phyloP scores from a whole-genome alignment of 441 rosid species.

The Sinapis alba region DNA sequence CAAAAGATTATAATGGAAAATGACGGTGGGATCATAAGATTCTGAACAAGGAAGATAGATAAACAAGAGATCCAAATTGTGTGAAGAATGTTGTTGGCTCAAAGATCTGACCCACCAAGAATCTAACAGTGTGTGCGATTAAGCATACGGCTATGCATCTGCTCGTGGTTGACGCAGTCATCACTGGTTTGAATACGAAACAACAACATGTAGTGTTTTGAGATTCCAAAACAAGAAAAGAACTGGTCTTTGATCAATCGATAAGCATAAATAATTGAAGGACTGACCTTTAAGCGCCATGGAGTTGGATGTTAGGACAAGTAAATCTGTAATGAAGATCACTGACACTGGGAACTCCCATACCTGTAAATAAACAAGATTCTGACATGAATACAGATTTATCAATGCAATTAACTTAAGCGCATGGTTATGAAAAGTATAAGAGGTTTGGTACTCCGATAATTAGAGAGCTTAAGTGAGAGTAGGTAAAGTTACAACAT shows the following conservation, averaged over 20 bases:
- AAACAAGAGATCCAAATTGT: conserved; percentile 4
- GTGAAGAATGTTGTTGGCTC: conserved; percentile 19
- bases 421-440: neutral
- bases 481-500: conserved; percentile 27
- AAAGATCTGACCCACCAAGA: conserved; percentile 27
- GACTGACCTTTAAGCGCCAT: conserved; percentile 81
- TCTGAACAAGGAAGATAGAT: conserved; percentile 10
- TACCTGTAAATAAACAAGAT: conserved; percentile 48
- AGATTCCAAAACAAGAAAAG: conserved; percentile 17
- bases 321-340: conserved; percentile 66
- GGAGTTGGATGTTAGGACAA: conserved; percentile 75
- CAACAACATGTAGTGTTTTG: neutral
- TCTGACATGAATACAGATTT: neutral
- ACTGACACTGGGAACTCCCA: conserved; percentile 84
- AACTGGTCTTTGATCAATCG: neutral
- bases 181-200: conserved; percentile 28
- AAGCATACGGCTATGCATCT: conserved; percentile 35
- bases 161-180: conserved; percentile 31
- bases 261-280: neutral
- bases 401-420: neutral
- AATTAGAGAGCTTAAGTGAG: neutral
- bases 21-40: neutral
- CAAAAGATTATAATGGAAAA: neutral
- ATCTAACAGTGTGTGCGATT: conserved; percentile 30
- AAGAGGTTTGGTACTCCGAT: neutral